Conservation (phyloP, 257 asterid species). For the Anisodus acutangulus region DNA sequence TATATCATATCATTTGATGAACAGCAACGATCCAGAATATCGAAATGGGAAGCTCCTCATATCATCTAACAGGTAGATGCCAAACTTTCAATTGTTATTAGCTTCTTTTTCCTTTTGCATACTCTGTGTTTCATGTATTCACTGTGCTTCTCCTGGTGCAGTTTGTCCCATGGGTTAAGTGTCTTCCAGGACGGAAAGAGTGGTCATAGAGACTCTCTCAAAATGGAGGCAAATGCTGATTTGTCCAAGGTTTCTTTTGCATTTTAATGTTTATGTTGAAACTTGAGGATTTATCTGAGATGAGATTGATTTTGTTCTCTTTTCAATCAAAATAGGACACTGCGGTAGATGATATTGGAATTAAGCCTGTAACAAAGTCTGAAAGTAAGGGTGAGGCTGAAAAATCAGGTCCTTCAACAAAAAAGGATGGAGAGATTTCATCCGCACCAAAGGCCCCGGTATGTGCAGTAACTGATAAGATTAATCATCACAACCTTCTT, state of each 20-base stretch:
- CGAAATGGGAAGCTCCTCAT: slow-evolving; percentile 94
- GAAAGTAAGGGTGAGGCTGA: slow-evolving; percentile 66
- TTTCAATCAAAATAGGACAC: slow-evolving; percentile 46
- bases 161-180: slow-evolving; percentile 90
- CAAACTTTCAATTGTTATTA: slow-evolving; percentile 22
- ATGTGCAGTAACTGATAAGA: slow-evolving; percentile 39
- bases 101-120: neutral
- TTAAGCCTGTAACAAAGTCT: slow-evolving; percentile 60
- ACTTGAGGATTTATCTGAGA: slow-evolving; percentile 2
- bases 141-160: slow-evolving; percentile 40
- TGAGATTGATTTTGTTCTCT: slow-evolving; percentile 14
- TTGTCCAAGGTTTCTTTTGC: slow-evolving; percentile 63
- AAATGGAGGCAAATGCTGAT: slow-evolving; percentile 76
- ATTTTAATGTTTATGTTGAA: slow-evolving; percentile 27
- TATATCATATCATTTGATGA: slow-evolving; percentile 76
- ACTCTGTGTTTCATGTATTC: slow-evolving; percentile 18
- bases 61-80: slow-evolving; percentile 76
- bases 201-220: slow-evolving; percentile 66
- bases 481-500: neutral
- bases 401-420: slow-evolving; percentile 52
- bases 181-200: slow-evolving; percentile 80
- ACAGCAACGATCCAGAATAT: slow-evolving; percentile 75
- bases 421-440: slow-evolving; percentile 64
- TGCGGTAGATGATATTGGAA: slow-evolving; percentile 43
- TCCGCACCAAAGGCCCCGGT: slow-evolving; percentile 62